These are phyloP conservation scores for Pythium dissotocum DNA, from an alignment of 352 stramenopile species.

Conservation along the genomic window DNA sequence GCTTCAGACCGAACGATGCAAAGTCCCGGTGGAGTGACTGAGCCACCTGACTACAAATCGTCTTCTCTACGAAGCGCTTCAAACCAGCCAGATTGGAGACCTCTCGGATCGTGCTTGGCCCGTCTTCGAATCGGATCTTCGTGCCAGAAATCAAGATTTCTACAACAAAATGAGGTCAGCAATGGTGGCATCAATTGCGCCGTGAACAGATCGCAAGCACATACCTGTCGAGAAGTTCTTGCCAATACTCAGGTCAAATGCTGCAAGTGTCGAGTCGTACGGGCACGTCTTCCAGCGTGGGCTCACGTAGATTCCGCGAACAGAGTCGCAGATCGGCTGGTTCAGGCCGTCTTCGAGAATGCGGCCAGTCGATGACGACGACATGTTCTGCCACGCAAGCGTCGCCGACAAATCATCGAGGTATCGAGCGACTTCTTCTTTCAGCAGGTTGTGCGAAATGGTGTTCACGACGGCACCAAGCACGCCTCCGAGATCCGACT, in stretches of 20 bases:
- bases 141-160: conserved; percentile 82
- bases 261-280: conserved; percentile 72
- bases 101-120: conserved; percentile 54
- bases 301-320: conserved; percentile 74
- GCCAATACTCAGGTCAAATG: conserved; percentile 80
- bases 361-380: conserved; percentile 54
- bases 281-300: conserved; percentile 82
- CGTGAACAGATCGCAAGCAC: background rate
- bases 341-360: conserved; percentile 77
- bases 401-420: conserved; percentile 68
- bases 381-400: conserved; percentile 61
- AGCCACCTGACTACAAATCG: conserved; percentile 76
- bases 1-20: conserved; percentile 72
- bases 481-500: conserved; percentile 44
- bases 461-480: conserved; percentile 63
- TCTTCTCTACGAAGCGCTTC: conserved; percentile 70
- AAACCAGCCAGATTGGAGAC: conserved; percentile 60
- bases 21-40: conserved; percentile 68
- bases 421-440: conserved; percentile 70
- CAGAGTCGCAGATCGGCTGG: conserved; percentile 83
- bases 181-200: background rate
- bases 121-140: conserved; percentile 70
- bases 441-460: conserved; percentile 78
- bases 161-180: conserved; percentile 19
- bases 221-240: conserved; percentile 81